phyloP scores from a whole-genome alignment of 257 asterid genomes.

The Solanum bulbocastanum region DNA sequence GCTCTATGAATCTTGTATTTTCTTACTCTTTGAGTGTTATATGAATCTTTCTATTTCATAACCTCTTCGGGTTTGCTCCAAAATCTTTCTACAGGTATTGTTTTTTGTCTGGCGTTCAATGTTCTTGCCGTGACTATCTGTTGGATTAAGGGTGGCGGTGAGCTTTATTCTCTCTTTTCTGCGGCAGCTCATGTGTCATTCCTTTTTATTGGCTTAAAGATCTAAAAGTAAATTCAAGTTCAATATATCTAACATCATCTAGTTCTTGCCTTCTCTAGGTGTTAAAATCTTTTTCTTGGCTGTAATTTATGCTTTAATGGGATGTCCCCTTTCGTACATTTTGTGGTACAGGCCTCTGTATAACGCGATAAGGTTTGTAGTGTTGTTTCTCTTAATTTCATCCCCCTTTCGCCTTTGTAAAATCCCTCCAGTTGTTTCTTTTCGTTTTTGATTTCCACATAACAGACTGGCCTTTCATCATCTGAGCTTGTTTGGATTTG shows the following conservation, averaged over 20 bases:
- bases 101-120: conserved; percentile 86
- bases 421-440: neutral
- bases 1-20: neutral
- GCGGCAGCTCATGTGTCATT: neutral
- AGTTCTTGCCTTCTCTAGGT: conserved; percentile 37
- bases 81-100: conserved; percentile 54
- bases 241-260: conserved; percentile 12
- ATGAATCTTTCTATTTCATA: neutral
- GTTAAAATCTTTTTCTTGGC: conserved; percentile 87
- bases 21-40: neutral
- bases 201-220: neutral
- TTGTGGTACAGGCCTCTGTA: conserved; percentile 95
- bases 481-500: conserved; percentile 6
- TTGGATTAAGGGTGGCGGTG: conserved; percentile 95
- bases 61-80: neutral
- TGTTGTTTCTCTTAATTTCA: conserved; percentile 1
- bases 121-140: conserved; percentile 68
- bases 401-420: neutral
- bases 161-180: conserved; percentile 12
- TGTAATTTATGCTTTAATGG: conserved; percentile 70
- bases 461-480: neutral
- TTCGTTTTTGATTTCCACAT: neutral
- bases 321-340: conserved; percentile 82
- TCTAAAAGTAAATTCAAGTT: neutral
- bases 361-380: conserved; percentile 75